Base-by-base conservation (phyloP, 2,329 filamentous ascomycete genomes). In the Rhynchosporium graminicola region DNA sequence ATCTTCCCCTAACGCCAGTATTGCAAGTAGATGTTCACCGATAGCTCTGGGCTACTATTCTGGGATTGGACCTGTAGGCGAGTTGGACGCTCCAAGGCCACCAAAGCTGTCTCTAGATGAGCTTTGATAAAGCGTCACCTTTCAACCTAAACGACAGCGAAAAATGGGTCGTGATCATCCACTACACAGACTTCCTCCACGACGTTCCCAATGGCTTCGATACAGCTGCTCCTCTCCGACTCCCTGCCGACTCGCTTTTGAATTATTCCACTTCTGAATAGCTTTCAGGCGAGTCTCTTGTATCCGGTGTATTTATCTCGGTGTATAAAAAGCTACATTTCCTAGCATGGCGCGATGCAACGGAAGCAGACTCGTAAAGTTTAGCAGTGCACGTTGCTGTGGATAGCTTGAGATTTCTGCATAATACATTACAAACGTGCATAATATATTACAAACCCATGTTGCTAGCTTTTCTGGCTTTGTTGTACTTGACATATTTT, bases 41-140 rank as follows among this genome's bases (percentile, higher is more conserved):
- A 33, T 71, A 79, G 20, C 67, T 80, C 1, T 81, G 79, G 78
- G 75, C 76, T 48, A 82, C 81, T 0, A 77, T 83, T 10, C 65
- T 83, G 0, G 82, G 84, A 66, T 55, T 83, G 0, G 64, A 72
- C 0, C 62, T 82, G 0, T 78, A 80, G 36, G 73, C 78, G 0
- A 79, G 80, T 42, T 83, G 36, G 73, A 72, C 10, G 76, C 78
- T 0, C 81, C 81, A 0, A 79, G 77, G 0, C 74, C 80, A 0
- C 77, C 80, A 0, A 69, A 82, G 15, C 69, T 84, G 0, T 74
- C 73, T 0, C 9, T 46, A 4, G n/a, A 46, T 46, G 43, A 46
- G 20, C 10, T 46, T 28, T 8, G 43, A 46, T 46, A 46, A 15
- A 10, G 43, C 43, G n/a, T 15, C 20, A 28, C 43, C 43, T 46